Evolutionary conservation across 108 stramenopile genomes (phyloP).

Genomic region (Stephanodiscus triporus): DNA sequence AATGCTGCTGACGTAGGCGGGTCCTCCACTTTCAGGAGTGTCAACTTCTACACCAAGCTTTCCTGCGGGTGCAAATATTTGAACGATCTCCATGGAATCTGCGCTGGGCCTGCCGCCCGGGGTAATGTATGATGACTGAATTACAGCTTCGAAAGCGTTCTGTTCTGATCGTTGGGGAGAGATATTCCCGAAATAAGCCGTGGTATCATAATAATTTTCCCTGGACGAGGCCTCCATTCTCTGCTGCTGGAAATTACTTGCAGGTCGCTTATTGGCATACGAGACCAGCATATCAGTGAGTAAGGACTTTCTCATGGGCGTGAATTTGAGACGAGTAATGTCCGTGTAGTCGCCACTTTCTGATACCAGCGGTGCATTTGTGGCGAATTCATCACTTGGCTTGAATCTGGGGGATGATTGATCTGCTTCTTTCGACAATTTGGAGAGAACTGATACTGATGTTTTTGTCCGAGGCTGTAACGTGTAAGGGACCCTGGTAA

Average conservation of each 20-base stretch:
- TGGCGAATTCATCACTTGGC: not conserved
- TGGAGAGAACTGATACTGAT: constrained; percentile 1
- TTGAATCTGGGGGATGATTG: not conserved
- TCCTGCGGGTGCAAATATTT: constrained; percentile 25
- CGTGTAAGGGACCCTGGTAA: constrained; percentile 18
- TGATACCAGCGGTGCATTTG: not conserved
- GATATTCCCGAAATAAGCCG: constrained; percentile 12
- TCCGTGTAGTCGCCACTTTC: not conserved
- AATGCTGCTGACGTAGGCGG: constrained; percentile 61
- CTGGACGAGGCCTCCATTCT: not conserved
- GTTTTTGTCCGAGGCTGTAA: constrained; percentile 8
- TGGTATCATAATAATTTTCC: constrained; percentile 23
- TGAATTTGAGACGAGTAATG: constrained; percentile 8
- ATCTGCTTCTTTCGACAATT: not conserved
- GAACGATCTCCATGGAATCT: not conserved
- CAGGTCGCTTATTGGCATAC: constrained; percentile 1
- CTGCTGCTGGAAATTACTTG: not conserved
- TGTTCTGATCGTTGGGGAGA: constrained; percentile 14
- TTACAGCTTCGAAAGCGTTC: not conserved
- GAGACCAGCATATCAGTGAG: constrained; percentile 16
- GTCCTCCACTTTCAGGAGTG: constrained; percentile 1
- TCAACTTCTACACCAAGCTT: constrained; percentile 33
- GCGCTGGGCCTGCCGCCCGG: not conserved
- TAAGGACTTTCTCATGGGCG: constrained; percentile 9
- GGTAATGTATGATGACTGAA: not conserved